Evolutionary conservation across 2,329 filamentous ascomycete species (phyloP), one percentile per base, ranked within the genome.

Genomic region (Botrytis medusae): DNA sequence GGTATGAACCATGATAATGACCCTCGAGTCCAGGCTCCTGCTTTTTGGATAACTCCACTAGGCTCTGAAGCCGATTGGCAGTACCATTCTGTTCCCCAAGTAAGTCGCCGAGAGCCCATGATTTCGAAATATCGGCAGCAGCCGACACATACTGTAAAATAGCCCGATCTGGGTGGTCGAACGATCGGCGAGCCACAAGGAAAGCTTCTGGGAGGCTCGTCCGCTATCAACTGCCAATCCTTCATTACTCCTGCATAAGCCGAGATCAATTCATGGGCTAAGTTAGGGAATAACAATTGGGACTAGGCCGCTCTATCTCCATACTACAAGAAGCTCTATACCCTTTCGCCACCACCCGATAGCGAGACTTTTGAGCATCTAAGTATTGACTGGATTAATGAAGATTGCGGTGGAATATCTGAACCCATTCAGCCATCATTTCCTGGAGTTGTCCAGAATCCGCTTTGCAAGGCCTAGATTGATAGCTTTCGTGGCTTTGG

Each of bases 201-300:
- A 29, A 81, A 82, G 69, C 76, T 73, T 72, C 80, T 32, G 79
- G 83, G 61, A 84, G 83, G 84, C 77, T 79, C 77, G 7, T 81
- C 78, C 42, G 82, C 79, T 0, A 81, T 84, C 42, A 78, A 79
- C 61, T 69, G 76, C 22, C 73, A 78, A 75, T 75, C 75, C 2
- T 79, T 75, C 69, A 76, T 78, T 62, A 74, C 77, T 18, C 72
- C 72, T 8, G 65, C 73, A 9, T 57, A 71, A 42, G 40, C 72
- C 20, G 77, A 78, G 44, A 83, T 84, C 61, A 77, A 84, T 71
- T 77, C 80, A 1, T 86, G 84, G 84, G 80, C 81, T 54, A 77
- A 78, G 4, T 74, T 86, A 8, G 84, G 84, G 0, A 83, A 83
- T 8, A 86, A 84, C 83, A 79, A 78, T 29, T 84, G 81, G 78